A percentile compares a stretch with the other conserved stretches of the same genome.
These are phyloP conservation scores for Phalaenopsis hybrid DNA, from an alignment of 116 monocot genomes.

Conservation along the genomic window DNA sequence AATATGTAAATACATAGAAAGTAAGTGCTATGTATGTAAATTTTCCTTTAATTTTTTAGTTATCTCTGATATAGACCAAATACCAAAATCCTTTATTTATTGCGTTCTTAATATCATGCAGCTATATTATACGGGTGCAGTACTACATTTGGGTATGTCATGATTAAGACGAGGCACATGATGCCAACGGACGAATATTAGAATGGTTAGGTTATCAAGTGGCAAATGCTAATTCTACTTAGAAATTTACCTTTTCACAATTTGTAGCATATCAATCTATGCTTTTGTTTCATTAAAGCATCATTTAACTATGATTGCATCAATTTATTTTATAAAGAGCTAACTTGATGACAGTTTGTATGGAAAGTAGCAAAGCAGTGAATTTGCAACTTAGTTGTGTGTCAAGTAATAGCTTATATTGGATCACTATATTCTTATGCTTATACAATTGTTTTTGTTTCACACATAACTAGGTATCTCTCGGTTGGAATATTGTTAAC, in stretches of 20 bases:
- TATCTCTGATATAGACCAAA: not conserved
- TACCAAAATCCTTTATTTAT: not conserved
- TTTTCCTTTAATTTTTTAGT: too few species aligned
- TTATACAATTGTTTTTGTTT: not conserved
- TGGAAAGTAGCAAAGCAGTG: not conserved
- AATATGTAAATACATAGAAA: too few species aligned
- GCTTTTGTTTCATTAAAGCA: not conserved
- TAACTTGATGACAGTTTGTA: not conserved
- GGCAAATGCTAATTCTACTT: not conserved
- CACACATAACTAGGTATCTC: not conserved
- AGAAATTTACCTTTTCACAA: not conserved
- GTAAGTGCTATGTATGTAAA: too few species aligned
- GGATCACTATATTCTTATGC: not conserved
- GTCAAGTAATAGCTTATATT: not conserved
- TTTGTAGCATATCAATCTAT: not conserved
- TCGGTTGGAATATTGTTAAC: not conserved
- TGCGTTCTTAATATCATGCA: not conserved
- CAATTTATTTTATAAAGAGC: not conserved
- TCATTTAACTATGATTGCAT: not conserved
- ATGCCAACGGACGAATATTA: not conserved
- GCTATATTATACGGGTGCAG: not conserved
- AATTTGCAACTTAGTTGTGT: not conserved
- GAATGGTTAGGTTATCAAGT: not conserved
- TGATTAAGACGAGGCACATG: too few species aligned
- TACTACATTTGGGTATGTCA: not conserved